Percentiles rank a stretch among this genome's conserved stretches.
phyloP scores from a whole-genome alignment of 352 stramenopile genomes.

The Phytophthora litchii region DNA sequence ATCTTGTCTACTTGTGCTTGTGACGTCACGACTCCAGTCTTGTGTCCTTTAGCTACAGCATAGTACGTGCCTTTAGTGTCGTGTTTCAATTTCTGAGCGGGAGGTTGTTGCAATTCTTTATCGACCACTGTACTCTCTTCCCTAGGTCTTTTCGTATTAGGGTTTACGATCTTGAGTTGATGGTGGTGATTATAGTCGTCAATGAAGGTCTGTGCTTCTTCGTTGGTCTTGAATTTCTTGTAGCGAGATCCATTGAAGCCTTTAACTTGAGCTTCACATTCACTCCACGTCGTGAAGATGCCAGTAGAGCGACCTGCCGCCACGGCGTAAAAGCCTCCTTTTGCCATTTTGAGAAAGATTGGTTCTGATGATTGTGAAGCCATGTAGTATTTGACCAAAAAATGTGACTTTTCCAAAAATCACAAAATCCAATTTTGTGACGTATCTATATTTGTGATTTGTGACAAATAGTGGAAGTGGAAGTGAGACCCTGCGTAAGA shows the following conservation, averaged over 20 bases:
- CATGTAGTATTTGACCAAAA: neutral
- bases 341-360: slow-evolving; percentile 17
- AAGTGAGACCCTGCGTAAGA: no score
- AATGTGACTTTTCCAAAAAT: neutral
- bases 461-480: neutral
- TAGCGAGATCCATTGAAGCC: slow-evolving; percentile 53
- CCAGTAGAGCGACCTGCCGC: slow-evolving; percentile 53
- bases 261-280: slow-evolving; percentile 59
- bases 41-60: slow-evolving; percentile 42
- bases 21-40: slow-evolving; percentile 42
- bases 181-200: slow-evolving; percentile 4
- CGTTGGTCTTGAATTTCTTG: slow-evolving; percentile 69
- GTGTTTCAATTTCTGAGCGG: slow-evolving; percentile 23
- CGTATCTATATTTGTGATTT: neutral
- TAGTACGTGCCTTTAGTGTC: slow-evolving; percentile 24
- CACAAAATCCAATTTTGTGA: neutral
- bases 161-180: neutral
- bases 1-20: slow-evolving; percentile 36
- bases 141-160: slow-evolving; percentile 10
- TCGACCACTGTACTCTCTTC: slow-evolving; percentile 16
- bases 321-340: slow-evolving; percentile 66
- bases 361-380: neutral
- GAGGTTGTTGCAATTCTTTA: neutral
- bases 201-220: slow-evolving; percentile 61
- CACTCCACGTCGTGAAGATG: slow-evolving; percentile 62